Evolutionary conservation across 2,329 filamentous ascomycete genomes (phyloP), one percentile per base, ranked within the genome.

Genomic region (Colletotrichum falcatum): DNA sequence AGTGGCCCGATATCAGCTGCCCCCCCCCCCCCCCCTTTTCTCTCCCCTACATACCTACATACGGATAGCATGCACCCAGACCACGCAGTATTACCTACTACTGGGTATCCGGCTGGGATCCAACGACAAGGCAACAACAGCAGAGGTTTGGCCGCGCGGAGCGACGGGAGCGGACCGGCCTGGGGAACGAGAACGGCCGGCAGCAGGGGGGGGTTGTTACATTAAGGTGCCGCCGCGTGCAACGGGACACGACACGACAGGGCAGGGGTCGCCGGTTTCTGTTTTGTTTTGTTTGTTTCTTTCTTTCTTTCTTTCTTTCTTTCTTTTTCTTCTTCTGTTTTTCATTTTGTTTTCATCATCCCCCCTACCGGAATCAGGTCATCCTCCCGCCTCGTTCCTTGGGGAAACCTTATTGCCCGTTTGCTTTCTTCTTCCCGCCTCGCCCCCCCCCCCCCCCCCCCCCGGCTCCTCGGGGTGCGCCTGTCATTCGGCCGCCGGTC

Each of bases 111-210:
- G n/a, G n/a, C n/a, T n/a, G n/a, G n/a, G n/a, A n/a, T n/a, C n/a
- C n/a, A n/a, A n/a, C n/a, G n/a, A n/a, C n/a, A n/a, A n/a, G n/a
- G n/a, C n/a, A n/a, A n/a, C n/a, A n/a, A n/a, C 30, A 33, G 30
- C 30, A 33, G n/a, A 46, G n/a, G 35, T 30, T 30, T 37, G 55
- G 51, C 44, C 63, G 63, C 67, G 63, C 67, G 58, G 67, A 67
- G 51, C 30, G 30, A 16, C 67, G 63, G 67, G 63, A 70, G 58
- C 64, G 64, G 64, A 62, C 67, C 67, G 67, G 42, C 42, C 49
- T 67, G 63, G 64, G 63, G 67, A 70, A 67, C 56, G 33, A 62
- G 65, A 58, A 62, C 65, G 35, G 49, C 30, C 64, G 46, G 26
- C 67, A 49, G 39, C 61, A 56, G 54, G 59, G n/a, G n/a, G n/a